These are phyloP conservation scores for Phytophthora idaei DNA, from an alignment of 352 stramenopile genomes.

Conservation along the genomic window DNA sequence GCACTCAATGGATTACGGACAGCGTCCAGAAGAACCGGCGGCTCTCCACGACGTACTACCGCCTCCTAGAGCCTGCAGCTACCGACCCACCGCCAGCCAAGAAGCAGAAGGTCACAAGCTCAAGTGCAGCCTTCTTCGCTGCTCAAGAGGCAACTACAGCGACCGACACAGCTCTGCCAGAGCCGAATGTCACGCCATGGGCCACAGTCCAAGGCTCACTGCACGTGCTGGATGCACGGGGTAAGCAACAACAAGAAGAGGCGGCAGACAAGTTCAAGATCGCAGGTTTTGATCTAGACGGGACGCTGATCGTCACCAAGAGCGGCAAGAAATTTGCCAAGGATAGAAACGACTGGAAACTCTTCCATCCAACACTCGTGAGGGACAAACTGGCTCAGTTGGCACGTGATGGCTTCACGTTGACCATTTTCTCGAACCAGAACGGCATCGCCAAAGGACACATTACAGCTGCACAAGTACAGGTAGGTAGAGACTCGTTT, in stretches of 20 bases:
- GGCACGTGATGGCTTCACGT: slow-evolving; percentile 47
- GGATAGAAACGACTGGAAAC: slow-evolving; percentile 76
- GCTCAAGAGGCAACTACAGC: background rate
- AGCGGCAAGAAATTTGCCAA: slow-evolving; percentile 83
- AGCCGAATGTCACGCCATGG: slow-evolving; percentile 52
- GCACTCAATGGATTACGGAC: slow-evolving; percentile 49
- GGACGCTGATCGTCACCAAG: slow-evolving; percentile 85
- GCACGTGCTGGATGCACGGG: slow-evolving; percentile 55
- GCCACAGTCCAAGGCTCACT: slow-evolving; percentile 46
- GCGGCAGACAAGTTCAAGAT: slow-evolving; percentile 42
- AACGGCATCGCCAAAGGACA: slow-evolving; percentile 85
- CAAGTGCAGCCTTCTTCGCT: slow-evolving; percentile 17
- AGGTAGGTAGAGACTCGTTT: slow-evolving; percentile 40
- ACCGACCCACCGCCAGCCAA: slow-evolving; percentile 17
- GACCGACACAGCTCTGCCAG: slow-evolving; percentile 9
- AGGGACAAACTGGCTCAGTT: slow-evolving; percentile 56
- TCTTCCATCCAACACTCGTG: slow-evolving; percentile 68
- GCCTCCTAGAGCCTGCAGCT: slow-evolving; percentile 5
- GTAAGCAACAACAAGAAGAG: slow-evolving; percentile 19
- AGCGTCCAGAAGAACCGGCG: slow-evolving; percentile 43
- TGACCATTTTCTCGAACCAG: slow-evolving; percentile 87
- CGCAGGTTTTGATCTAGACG: slow-evolving; percentile 83
- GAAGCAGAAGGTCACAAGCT: slow-evolving; percentile 21
- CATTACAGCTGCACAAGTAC: slow-evolving; percentile 54
- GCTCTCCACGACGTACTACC: slow-evolving; percentile 33